Evolutionary conservation across 192 early-diverging fungal genomes (phyloP).

Genomic region (Diversispora eburnea): DNA sequence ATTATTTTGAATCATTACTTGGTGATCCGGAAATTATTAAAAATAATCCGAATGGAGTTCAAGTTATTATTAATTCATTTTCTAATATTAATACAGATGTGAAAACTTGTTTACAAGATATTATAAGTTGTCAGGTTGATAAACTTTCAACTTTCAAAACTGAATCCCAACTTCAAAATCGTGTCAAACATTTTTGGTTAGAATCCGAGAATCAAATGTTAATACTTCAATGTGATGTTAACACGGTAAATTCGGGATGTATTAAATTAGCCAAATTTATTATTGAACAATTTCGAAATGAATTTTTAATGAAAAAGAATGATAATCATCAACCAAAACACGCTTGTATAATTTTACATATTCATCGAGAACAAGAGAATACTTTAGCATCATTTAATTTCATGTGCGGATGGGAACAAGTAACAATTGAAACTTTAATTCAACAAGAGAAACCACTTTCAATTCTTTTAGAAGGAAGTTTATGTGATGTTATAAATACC

Average conservation of each 20-base stretch:
- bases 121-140: conserved; percentile 6
- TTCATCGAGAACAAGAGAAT: conserved; percentile 10
- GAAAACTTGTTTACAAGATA: not conserved
- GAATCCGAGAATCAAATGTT: conserved; percentile 19
- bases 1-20: conserved; percentile 11
- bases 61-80: conserved; percentile 29
- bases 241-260: conserved; percentile 17
- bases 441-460: conserved; percentile 23
- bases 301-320: not conserved
- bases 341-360: conserved; percentile 29
- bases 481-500: conserved; percentile 15
- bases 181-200: conserved; percentile 27
- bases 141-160: conserved; percentile 31
- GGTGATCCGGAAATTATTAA: too few species aligned
- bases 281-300: conserved; percentile 28
- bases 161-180: conserved; percentile 22
- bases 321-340: not conserved
- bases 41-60: not conserved
- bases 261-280: conserved; percentile 31
- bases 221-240: conserved; percentile 28
- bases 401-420: conserved; percentile 30
- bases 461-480: conserved; percentile 1
- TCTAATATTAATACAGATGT: conserved; percentile 30
- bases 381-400: conserved; percentile 19
- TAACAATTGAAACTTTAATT: conserved; percentile 23